Percentiles rank a stretch among this genome's conserved stretches.
These are phyloP conservation scores for Perkinsus marinus DNA, from an alignment of 169 alveolate species.

Conservation along the genomic window DNA sequence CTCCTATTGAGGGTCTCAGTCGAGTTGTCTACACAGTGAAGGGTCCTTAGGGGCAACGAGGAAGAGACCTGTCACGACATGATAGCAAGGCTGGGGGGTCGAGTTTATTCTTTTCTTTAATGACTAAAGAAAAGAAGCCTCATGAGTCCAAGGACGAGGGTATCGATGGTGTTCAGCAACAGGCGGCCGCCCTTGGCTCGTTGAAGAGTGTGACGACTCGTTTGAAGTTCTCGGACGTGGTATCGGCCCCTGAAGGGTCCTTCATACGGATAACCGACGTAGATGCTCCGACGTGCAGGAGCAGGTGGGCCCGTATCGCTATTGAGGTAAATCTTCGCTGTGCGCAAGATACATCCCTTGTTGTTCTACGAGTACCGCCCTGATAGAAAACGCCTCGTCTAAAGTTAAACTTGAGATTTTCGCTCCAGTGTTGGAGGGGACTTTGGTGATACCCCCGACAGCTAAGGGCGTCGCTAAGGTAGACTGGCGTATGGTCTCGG, in stretches of 20 bases:
- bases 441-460: neutral
- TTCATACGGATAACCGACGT: neutral
- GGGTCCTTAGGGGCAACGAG: too few relatives aligned
- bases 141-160: neutral
- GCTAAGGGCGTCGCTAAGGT: neutral
- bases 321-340: neutral
- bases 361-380: neutral
- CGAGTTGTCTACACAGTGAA: too few relatives aligned
- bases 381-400: neutral
- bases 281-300: neutral
- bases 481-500: too few relatives aligned
- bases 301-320: neutral
- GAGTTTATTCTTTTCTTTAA: too few relatives aligned
- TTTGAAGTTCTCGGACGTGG: neutral
- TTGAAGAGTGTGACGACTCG: neutral
- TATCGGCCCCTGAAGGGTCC: neutral
- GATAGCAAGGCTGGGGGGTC: too few relatives aligned
- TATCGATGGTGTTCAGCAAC: neutral
- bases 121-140: neutral
- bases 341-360: neutral
- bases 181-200: neutral
- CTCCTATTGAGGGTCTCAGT: neutral
- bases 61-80: too few relatives aligned
- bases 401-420: neutral
- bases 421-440: neutral